Percentiles rank a stretch among this genome's conserved stretches.
These are phyloP conservation scores for Candida freyschussii DNA, from an alignment of 1,139 yeast genomes.

Conservation along the genomic window DNA sequence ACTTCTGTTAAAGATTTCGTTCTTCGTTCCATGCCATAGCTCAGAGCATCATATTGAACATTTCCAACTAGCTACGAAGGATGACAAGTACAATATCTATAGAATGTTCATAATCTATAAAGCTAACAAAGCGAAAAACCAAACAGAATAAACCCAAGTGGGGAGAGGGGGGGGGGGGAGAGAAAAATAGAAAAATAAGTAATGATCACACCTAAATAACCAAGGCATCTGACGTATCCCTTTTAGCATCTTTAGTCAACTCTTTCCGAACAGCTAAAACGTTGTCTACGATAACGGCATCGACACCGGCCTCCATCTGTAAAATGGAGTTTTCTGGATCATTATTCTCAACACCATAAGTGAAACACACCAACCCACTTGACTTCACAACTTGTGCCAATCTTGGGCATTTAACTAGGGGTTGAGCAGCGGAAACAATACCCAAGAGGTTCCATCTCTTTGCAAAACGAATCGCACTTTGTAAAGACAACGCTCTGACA, in stretches of 20 bases:
- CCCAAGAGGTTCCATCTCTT: conserved; percentile 91
- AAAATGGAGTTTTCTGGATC: conserved; percentile 79
- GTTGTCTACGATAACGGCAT: conserved; percentile 95
- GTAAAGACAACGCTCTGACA: conserved; percentile 80
- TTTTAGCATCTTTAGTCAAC: conserved; percentile 33
- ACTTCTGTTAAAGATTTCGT: no score
- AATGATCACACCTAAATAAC: no score
- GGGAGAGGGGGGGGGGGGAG: no score
- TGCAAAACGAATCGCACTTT: conserved; percentile 88
- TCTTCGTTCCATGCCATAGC: no score
- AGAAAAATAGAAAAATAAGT: no score
- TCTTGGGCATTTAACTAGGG: conserved; percentile 82
- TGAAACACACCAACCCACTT: conserved; percentile 87
- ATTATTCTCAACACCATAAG: conserved; percentile 84
- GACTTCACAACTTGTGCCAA: conserved; percentile 85
- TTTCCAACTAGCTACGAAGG: no score
- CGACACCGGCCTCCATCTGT: conserved; percentile 93
- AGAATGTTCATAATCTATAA: no score
- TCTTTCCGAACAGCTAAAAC: conserved; percentile 91
- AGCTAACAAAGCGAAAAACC: no score
- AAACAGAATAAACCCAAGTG: no score
- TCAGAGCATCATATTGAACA: no score
- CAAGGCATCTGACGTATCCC: conserved; percentile 1
- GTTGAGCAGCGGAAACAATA: conserved; percentile 83
- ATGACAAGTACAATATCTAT: no score